Evolutionary conservation across 106 monocot species (phyloP).

Genomic region (Allium cepa): DNA sequence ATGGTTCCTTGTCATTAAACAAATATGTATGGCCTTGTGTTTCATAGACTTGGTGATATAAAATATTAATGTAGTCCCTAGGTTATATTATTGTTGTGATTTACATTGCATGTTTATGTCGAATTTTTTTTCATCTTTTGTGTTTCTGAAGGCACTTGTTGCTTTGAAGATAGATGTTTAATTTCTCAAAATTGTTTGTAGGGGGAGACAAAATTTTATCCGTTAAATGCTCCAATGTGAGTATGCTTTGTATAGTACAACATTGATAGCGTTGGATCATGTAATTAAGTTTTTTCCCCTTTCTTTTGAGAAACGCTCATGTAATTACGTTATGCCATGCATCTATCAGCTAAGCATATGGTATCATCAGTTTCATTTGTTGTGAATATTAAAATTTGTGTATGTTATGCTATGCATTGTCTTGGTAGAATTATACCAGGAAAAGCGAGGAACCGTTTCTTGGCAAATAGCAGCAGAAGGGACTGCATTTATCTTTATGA

Average conservation of each 20-base stretch:
- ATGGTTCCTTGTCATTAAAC: too few species aligned
- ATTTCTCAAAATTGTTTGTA: constrained; percentile 79
- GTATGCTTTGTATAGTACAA: constrained; percentile 1
- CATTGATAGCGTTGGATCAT: not conserved
- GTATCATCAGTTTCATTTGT: not conserved
- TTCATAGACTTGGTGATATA: too few species aligned
- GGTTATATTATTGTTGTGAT: too few species aligned
- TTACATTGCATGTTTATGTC: too few species aligned
- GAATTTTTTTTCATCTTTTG: not conserved
- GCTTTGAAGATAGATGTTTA: constrained; percentile 88
- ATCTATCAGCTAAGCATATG: too few species aligned
- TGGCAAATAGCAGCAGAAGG: too few species aligned
- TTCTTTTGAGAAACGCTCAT: not conserved
- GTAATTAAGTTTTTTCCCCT: not conserved
- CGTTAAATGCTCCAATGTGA: constrained; percentile 74
- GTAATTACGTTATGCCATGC: too few species aligned
- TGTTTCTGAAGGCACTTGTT: constrained; percentile 53
- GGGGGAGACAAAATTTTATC: constrained; percentile 84
- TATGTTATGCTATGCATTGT: not conserved
- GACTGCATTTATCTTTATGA: too few species aligned
- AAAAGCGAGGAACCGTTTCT: too few species aligned
- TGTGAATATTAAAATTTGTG: not conserved
- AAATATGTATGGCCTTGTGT: too few species aligned
- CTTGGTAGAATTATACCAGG: not conserved
- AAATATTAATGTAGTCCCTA: too few species aligned